Evolutionary conservation across 495 filamentous ascomycete species (phyloP).

Genomic region (Coniosporium apollinis): DNA sequence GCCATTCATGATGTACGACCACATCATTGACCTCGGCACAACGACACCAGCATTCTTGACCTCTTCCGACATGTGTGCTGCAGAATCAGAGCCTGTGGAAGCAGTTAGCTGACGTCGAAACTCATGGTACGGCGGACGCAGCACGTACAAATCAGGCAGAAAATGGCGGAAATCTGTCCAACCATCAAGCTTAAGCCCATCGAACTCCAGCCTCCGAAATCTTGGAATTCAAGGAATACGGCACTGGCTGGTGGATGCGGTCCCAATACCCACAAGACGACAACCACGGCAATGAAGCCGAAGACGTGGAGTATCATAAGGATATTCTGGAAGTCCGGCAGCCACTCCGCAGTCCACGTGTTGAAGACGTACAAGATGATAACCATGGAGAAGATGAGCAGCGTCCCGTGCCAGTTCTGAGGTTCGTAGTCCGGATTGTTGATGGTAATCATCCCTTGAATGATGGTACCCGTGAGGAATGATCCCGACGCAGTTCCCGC

Average conservation of each 20-base stretch:
- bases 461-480: conserved; percentile 11
- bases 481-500: conserved; percentile 8
- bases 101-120: no score
- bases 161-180: conserved; percentile 4
- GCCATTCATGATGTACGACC: conserved; percentile 23
- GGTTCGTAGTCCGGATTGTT: conserved; percentile 14
- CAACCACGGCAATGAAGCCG: conserved; percentile 12
- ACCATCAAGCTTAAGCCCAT: conserved; percentile 4
- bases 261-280: conserved; percentile 8
- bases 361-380: conserved; percentile 12
- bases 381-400: conserved; percentile 14
- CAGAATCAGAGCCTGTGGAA: background rate
- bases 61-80: conserved; percentile 9
- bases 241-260: background rate
- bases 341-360: conserved; percentile 8
- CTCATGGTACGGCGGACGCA: no score
- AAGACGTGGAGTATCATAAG: conserved; percentile 11
- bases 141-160: background rate
- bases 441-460: conserved; percentile 14
- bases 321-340: conserved; percentile 11
- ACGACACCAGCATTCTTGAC: conserved; percentile 4
- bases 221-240: background rate
- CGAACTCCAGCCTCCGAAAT: conserved; percentile 3
- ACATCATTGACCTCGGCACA: conserved; percentile 6
- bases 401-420: conserved; percentile 16